Conservation (phyloP, 768 basidiomycete genomes). For the Pisolithus sp. region DNA sequence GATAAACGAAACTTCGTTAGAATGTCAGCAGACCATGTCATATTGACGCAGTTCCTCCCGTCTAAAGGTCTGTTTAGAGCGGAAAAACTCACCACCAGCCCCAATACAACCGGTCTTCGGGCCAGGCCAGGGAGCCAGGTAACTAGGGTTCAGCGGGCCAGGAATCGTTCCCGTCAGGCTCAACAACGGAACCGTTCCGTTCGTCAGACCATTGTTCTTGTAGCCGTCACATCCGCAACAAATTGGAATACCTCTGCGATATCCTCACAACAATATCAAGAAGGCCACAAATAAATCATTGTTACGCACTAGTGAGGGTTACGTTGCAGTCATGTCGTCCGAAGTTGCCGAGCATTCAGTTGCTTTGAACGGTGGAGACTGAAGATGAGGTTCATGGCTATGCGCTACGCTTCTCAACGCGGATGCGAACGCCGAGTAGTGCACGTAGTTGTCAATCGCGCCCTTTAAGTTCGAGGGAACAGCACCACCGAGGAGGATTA, state of each 20-base stretch:
- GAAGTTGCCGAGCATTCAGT: constrained; percentile 56
- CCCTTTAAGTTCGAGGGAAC: constrained; percentile 37
- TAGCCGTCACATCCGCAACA: constrained; percentile 45
- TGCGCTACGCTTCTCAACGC: not conserved
- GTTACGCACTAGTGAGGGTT: constrained; percentile 18
- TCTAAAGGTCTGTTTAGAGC: no score
- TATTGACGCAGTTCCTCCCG: no score
- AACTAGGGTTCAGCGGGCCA: constrained; percentile 35
- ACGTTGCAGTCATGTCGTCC: constrained; percentile 53
- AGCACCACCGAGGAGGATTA: constrained; percentile 42
- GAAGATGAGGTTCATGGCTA: not conserved
- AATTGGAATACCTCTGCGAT: constrained; percentile 44
- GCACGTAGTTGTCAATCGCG: constrained; percentile 51
- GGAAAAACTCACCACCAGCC: constrained; percentile 24
- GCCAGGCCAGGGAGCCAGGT: constrained; percentile 37
- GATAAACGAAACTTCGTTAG: no score
- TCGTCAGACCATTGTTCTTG: constrained; percentile 29
- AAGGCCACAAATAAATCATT: no score
- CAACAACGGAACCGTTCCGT: constrained; percentile 23
- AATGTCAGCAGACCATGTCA: no score
- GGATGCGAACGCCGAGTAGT: constrained; percentile 41
- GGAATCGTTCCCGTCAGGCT: constrained; percentile 32
- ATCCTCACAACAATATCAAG: not conserved
- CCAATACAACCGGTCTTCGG: constrained; percentile 30
- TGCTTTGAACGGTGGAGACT: constrained; percentile 50